Evolutionary conservation across 2,329 filamentous ascomycete genomes (phyloP).

Genomic region (Torrubiella hemipterigena): DNA sequence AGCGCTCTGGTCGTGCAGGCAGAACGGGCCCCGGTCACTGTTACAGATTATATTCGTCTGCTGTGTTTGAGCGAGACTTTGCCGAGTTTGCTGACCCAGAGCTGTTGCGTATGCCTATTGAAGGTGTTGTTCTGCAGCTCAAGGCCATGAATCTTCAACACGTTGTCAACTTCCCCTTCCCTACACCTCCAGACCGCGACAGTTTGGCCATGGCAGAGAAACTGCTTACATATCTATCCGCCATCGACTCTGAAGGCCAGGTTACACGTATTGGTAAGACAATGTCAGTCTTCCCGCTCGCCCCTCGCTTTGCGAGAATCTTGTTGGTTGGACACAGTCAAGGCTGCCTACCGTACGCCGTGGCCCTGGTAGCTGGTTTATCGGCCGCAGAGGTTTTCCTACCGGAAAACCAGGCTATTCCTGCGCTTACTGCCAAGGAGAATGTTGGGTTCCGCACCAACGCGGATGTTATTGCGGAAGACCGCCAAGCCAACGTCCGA

Average conservation of each 20-base stretch:
- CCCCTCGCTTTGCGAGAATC: constrained; percentile 84
- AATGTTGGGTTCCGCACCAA: constrained; percentile 44
- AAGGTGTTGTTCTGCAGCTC: constrained; percentile 83
- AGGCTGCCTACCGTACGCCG: constrained; percentile 71
- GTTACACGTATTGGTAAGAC: constrained; percentile 71
- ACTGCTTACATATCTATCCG: constrained; percentile 74
- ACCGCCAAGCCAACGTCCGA: constrained; percentile 52
- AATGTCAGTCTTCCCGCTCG: constrained; percentile 80
- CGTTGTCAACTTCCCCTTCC: constrained; percentile 91
- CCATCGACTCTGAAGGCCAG: constrained; percentile 57
- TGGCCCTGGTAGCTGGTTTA: constrained; percentile 78
- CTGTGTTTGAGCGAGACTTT: constrained; percentile 86
- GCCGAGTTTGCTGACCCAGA: constrained; percentile 78
- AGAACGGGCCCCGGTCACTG: constrained; percentile 94
- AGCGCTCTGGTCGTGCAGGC: constrained; percentile 85
- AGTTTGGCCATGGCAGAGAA: constrained; percentile 76
- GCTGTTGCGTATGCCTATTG: constrained; percentile 80
- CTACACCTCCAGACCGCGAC: constrained; percentile 70
- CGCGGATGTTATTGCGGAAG: constrained; percentile 60
- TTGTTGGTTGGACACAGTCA: constrained; percentile 78
- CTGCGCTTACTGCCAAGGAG: constrained; percentile 35
- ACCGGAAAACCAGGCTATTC: constrained; percentile 65
- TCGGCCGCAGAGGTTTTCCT: constrained; percentile 84
- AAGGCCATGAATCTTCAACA: constrained; percentile 90
- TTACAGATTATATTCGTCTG: constrained; percentile 88